Conservation (phyloP, 1,139 yeast species). For the Torulaspora globosa region DNA sequence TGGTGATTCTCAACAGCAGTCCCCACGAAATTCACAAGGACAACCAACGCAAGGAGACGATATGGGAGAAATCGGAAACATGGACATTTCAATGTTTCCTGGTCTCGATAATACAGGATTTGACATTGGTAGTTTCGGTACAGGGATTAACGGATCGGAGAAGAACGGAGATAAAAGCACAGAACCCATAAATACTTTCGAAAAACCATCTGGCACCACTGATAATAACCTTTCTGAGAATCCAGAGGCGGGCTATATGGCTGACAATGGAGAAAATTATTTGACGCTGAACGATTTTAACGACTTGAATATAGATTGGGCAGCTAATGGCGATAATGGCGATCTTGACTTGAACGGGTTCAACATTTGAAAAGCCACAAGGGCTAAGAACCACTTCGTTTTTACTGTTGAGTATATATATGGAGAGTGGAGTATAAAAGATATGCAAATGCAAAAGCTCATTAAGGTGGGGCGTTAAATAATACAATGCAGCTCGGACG, state of each 20-base stretch:
- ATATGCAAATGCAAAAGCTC: slow-evolving; percentile 5
- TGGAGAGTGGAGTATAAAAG: neutral
- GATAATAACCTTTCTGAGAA: slow-evolving; percentile 3
- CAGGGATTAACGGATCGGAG: slow-evolving; percentile 3
- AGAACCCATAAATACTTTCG: slow-evolving; percentile 6
- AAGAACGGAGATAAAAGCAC: slow-evolving; percentile 9
- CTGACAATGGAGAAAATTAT: slow-evolving; percentile 32
- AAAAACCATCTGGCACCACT: slow-evolving; percentile 3
- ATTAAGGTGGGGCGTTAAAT: slow-evolving; percentile 6
- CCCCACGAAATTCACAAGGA: slow-evolving; percentile 6
- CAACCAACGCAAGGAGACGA: slow-evolving; percentile 10
- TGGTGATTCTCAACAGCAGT: slow-evolving; percentile 6
- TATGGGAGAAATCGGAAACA: slow-evolving; percentile 29
- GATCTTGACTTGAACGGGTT: slow-evolving; percentile 34
- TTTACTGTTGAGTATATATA: neutral
- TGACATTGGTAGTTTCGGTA: slow-evolving; percentile 23
- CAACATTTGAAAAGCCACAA: slow-evolving; percentile 21
- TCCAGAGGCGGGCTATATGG: slow-evolving; percentile 13
- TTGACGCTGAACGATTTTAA: slow-evolving; percentile 37
- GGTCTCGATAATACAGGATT: slow-evolving; percentile 30
- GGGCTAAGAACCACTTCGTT: neutral
- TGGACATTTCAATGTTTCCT: slow-evolving; percentile 35
- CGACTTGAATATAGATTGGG: slow-evolving; percentile 38
- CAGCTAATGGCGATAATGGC: slow-evolving; percentile 32
- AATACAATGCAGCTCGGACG: neutral